Conservation (phyloP, 768 basidiomycete species). For the Macrolepiota fuliginosa region DNA sequence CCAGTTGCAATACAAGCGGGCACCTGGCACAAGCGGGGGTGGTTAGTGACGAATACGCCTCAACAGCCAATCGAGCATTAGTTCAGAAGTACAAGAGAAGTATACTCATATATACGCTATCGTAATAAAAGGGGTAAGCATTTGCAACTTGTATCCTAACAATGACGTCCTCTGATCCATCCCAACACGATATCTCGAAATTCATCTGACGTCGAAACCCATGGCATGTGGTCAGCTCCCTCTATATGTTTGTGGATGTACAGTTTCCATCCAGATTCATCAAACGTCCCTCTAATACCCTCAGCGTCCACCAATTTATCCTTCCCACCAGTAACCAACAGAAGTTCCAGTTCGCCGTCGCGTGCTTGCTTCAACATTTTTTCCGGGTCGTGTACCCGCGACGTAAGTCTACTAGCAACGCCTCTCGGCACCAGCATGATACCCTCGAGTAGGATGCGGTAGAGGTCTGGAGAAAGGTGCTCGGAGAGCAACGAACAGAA, state of each 20-base stretch:
- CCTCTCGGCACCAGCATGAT: slow-evolving; percentile 24
- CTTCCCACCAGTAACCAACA: slow-evolving; percentile 23
- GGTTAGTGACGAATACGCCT: too few relatives aligned
- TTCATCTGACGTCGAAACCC: slow-evolving; percentile 21
- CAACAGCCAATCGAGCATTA: too few relatives aligned
- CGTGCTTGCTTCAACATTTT: slow-evolving; percentile 23
- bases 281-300: slow-evolving; percentile 19
- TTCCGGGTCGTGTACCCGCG: slow-evolving; percentile 22
- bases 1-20: too few relatives aligned
- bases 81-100: too few relatives aligned
- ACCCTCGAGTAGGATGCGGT: slow-evolving; percentile 20
- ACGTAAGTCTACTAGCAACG: slow-evolving; percentile 19
- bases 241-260: slow-evolving; percentile 19
- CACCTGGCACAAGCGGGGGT: too few relatives aligned
- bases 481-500: slow-evolving; percentile 19
- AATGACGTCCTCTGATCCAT: slow-evolving; percentile 17
- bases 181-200: slow-evolving; percentile 22
- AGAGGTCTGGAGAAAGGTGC: slow-evolving; percentile 16
- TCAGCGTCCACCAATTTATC: slow-evolving; percentile 23
- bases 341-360: slow-evolving; percentile 21
- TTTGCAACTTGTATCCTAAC: background rate
- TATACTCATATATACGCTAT: too few relatives aligned
- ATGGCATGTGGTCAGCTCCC: slow-evolving; percentile 28
- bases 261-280: slow-evolving; percentile 23
- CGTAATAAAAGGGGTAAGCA: background rate